Percentiles rank a stretch among this genome's conserved stretches.
Conservation (phyloP, 805 yeast genomes). For the Zygosaccharomyces kombuchaensis region DNA sequence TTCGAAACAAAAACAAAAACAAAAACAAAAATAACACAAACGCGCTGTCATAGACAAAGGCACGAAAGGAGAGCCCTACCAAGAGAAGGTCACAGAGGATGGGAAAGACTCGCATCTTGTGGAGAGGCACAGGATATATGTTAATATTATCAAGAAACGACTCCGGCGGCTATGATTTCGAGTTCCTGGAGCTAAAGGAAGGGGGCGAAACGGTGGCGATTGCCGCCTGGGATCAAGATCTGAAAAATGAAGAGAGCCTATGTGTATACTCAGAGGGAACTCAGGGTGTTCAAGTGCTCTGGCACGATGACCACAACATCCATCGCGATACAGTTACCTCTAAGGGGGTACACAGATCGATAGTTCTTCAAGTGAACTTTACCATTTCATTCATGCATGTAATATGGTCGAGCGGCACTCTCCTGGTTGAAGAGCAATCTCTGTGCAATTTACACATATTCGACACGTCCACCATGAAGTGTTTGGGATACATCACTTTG, state of each 20-base stretch:
- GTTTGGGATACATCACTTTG: constrained; percentile 14
- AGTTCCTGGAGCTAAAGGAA: background rate
- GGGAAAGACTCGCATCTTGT: constrained; percentile 1
- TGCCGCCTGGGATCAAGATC: constrained; percentile 6
- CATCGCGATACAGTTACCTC: constrained; percentile 1
- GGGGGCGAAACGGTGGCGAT: constrained; percentile 1
- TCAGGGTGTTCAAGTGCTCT: background rate
- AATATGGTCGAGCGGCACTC: constrained; percentile 13
- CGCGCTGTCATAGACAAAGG: background rate
- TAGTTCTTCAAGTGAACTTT: constrained; percentile 8
- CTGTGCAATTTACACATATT: constrained; percentile 14
- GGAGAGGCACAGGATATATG: background rate
- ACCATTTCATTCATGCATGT: constrained; percentile 12
- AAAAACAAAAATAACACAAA: constrained; percentile 3
- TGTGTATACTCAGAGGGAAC: background rate
- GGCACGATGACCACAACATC: background rate
- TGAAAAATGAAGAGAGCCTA: background rate
- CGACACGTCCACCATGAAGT: constrained; percentile 12
- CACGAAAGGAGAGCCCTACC: background rate
- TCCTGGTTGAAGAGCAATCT: constrained; percentile 11
- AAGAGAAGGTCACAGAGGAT: background rate
- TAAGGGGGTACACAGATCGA: background rate
- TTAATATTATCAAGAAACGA: background rate
- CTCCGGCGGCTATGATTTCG: background rate
- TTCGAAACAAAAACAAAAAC: constrained; percentile 4